Percentiles rank a stretch among this genome's conserved stretches.
These are phyloP conservation scores for Cryptococcus sp. DNA, from an alignment of 1,284 basidiomycete species.

Conservation along the genomic window DNA sequence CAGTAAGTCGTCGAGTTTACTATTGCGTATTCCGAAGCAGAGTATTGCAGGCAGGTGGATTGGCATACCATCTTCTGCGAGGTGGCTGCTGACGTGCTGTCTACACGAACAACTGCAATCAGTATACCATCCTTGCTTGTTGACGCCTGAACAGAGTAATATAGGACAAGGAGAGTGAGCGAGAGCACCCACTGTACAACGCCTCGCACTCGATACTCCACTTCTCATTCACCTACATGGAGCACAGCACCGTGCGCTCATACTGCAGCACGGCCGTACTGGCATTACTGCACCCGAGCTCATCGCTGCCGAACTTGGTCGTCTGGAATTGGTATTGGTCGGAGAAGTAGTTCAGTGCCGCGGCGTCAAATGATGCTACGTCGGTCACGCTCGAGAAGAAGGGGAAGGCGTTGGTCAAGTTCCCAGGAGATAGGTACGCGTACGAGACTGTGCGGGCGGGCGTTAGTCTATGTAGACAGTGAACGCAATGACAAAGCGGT, in stretches of 20 bases:
- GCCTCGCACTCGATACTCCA: constrained; percentile 32
- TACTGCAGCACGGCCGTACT: constrained; percentile 35
- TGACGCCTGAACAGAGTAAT: background rate
- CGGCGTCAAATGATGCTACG: constrained; percentile 52
- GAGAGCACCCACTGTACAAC: constrained; percentile 35
- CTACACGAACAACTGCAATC: constrained; percentile 8
- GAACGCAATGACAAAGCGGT: background rate
- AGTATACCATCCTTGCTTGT: background rate
- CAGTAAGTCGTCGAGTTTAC: constrained; percentile 33
- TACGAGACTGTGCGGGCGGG: constrained; percentile 32
- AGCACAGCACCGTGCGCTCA: constrained; percentile 47
- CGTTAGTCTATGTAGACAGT: background rate
- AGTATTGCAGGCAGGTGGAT: constrained; percentile 43
- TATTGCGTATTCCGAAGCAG: constrained; percentile 31
- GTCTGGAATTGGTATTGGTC: constrained; percentile 42
- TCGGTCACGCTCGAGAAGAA: constrained; percentile 49
- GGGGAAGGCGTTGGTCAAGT: constrained; percentile 48
- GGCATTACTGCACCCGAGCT: constrained; percentile 45
- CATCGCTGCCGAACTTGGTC: constrained; percentile 37
- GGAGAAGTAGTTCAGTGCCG: constrained; percentile 51
- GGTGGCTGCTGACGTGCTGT: constrained; percentile 29
- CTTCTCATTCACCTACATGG: constrained; percentile 40
- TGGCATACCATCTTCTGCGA: constrained; percentile 48
- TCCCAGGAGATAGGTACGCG: constrained; percentile 48
- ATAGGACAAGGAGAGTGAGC: background rate